phyloP scores from a whole-genome alignment of 768 basidiomycete species.

The Russula sp. region DNA sequence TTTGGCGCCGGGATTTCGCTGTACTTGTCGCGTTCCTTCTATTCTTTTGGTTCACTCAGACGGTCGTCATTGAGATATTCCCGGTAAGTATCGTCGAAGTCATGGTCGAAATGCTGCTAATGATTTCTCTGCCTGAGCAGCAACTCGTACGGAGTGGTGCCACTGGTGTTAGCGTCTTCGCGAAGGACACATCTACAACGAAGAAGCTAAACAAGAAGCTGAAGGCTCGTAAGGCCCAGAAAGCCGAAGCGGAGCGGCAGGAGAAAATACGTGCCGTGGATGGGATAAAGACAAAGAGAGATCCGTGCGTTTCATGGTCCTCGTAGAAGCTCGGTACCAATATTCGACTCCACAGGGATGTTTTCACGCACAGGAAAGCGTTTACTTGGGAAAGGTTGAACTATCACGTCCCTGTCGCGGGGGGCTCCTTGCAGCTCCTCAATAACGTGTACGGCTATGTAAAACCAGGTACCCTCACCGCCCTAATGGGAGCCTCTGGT shows the following conservation, averaged over 20 bases:
- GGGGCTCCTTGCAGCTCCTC: conserved; percentile 55
- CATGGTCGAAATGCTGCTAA: conserved; percentile 25
- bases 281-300: conserved; percentile 36
- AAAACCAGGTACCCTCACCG: conserved; percentile 70
- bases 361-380: conserved; percentile 37
- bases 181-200: conserved; percentile 52
- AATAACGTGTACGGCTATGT: conserved; percentile 78
- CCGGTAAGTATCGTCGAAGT: conserved; percentile 38
- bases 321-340: neutral
- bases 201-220: conserved; percentile 50
- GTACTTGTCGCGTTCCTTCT: conserved; percentile 67
- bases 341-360: neutral
- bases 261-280: conserved; percentile 24
- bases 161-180: conserved; percentile 45
- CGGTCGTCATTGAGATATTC: conserved; percentile 56
- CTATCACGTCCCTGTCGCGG: conserved; percentile 68
- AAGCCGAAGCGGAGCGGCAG: conserved; percentile 30
- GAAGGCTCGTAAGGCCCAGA: conserved; percentile 41
- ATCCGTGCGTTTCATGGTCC: conserved; percentile 43
- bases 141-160: conserved; percentile 58
- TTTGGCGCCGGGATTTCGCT: conserved; percentile 68
- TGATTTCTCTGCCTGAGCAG: conserved; percentile 17
- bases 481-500: conserved; percentile 83
- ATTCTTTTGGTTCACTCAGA: conserved; percentile 63
- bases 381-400: conserved; percentile 83